Base-by-base conservation (phyloP, 2,329 filamentous ascomycete genomes). In the Sarocladiaceae sp. region DNA sequence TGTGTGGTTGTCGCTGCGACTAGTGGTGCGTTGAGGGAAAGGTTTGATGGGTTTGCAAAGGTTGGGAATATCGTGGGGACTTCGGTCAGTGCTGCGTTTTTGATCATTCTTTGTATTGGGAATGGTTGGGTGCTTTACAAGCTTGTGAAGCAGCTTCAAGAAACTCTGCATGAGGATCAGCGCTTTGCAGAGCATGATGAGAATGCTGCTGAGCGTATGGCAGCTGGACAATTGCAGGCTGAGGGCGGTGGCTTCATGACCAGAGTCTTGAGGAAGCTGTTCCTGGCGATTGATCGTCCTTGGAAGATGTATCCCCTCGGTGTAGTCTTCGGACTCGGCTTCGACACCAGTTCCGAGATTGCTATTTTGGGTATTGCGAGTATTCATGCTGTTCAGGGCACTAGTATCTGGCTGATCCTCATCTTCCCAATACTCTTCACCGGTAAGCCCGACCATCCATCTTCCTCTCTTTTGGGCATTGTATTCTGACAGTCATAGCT, bases 221-320 rank as follows among this genome's bases (percentile, higher is more conserved):
- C 37, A 60, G 76, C 58, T 58, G 78, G 62, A 50, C 74, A 81
- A 29, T 80, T 90, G 64, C 80, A 84, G 54, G 78, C 95, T 13
- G 85, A 93, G 59, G 90, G 89, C 0, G 86, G 81, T 0, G 93
- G 93, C 0, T 82, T 91, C 51, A 69, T 97, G 35, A 85, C 88
- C 23, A 74, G 75, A 1, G 64, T 94, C 1, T 82, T 97, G 51
- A 83, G 87, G 53, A 81, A 76, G 55, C 76, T 95, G 55, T 97
- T 97, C 69, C 83, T 82, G 37, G 73, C 95, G 22, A 77, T 87
- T 28, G 82, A 87, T 59, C 71, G 80, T 4, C 87, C 89, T 0
- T 97, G 93, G 93, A 97, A 97, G 68, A 96, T 96, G 91, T 94
- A 95, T 59, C 91, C 90, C 0, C 73, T 96, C 0, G 93, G 93